phyloP scores from a whole-genome alignment of 306 rosid genomes.

The Biancaea sappan region DNA sequence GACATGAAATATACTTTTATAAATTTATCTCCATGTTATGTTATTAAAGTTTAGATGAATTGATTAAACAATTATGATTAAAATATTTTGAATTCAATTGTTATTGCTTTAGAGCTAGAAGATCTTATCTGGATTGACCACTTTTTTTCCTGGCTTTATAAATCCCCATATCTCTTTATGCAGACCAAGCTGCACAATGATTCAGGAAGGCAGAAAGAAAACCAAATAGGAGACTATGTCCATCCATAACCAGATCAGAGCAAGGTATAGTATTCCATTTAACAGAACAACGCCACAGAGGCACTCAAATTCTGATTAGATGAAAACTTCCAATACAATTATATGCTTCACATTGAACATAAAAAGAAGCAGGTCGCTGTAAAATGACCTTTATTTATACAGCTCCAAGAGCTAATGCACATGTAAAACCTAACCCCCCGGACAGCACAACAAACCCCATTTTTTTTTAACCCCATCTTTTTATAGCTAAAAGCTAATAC shows the following conservation, averaged over 20 bases:
- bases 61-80: background rate
- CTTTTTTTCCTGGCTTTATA: background rate
- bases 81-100: background rate
- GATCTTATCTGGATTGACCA: background rate
- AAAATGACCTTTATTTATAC: constrained; percentile 42
- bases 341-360: constrained; percentile 12
- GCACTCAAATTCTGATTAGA: constrained; percentile 15
- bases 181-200: constrained; percentile 8
- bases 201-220: background rate
- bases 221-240: background rate
- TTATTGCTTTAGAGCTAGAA: background rate
- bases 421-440: constrained; percentile 8
- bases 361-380: background rate
- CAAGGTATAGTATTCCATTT: background rate
- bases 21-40: no score
- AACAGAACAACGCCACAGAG: constrained; percentile 10
- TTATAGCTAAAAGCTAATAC: constrained; percentile 41
- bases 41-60: background rate
- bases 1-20: no score
- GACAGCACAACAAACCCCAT: no score
- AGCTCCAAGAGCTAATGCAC: constrained; percentile 47
- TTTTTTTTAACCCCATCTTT: no score
- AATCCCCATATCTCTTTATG: background rate
- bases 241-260: background rate
- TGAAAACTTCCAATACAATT: background rate